Base-by-base conservation (phyloP, 768 basidiomycete species). In the Leucogyrophana mollusca region DNA sequence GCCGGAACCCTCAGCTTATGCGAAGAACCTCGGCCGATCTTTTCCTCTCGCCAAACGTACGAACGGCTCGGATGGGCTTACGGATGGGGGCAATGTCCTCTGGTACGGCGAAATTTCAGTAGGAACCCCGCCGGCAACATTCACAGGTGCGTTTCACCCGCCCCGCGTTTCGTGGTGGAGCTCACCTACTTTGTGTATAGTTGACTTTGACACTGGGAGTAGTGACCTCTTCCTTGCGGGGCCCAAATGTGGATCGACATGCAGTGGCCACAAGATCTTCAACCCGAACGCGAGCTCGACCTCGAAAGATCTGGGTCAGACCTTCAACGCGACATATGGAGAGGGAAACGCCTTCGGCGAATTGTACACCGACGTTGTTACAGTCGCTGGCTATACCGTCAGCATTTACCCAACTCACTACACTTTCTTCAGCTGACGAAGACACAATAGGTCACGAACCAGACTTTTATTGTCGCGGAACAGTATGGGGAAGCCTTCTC, bases 261-360 rank as follows among this genome's bases (percentile, higher is more conserved):
- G 68, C 52, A 32, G 34, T 1, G 46, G 34, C 3, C 63, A 68
- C 50, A 51, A 35, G 24, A 49, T 55, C 38, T 71, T 69, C 56
- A 50, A 66, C 49, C 49, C 13, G n/a, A 54, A 57, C 10, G 22
- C 47, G 7, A 69, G 65, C 9, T 60, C 65, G 2, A 63, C 72
- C 0, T 56, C 23, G 3, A 10, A 39, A 16, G 8, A 43, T 47
- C 48, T 44, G 37, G 24, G 47, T 44, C 32, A 48, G n/a, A 18
- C 56, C 0, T 71, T 73, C 49, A 50, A 53, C 6, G 64, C 74
- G 35, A 13, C 47, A 17, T 76, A 73, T 49, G 72, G 66, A 17
- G 72, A 74, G 38, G 67, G 68, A 1, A 68, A 65, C 1, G 53
- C 57, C 1, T 67, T 69, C 9, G 73, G 74, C 18, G 45, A 54